Base-by-base conservation (phyloP, 2,329 filamentous ascomycete genomes). In the Fusarium sp. region DNA sequence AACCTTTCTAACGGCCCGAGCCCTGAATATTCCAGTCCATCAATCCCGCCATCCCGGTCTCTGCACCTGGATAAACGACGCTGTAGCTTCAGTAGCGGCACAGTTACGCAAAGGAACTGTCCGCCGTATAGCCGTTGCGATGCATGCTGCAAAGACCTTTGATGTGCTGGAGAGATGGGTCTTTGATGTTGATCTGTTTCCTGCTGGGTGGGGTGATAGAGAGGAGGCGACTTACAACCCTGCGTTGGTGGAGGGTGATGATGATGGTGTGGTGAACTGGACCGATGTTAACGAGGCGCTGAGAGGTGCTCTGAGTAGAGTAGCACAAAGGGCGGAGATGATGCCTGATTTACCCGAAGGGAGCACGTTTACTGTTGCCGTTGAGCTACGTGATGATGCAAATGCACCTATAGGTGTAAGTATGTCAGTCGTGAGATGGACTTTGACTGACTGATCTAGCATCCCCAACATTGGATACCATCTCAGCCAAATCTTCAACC, bases 1-100 rank as follows among this genome's bases (percentile, higher is more conserved):
- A 33, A 93, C 94, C 39, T 98, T 97, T 83, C 88, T 95, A 65
- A 90, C 92, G 45, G 89, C 92, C 42, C 90, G 92, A 72, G 94
- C 93, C 77, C 95, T 95, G 86, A 95, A 95, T 83, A 91, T 94
- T 65, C 89, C 94, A 35, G 92, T 97, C 50, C 92, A 93, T 77
- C 95, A 97, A 80, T 95, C 91, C 68, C 92, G 95, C 65, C 95
- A 97, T 81, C 94, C 95, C 0, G 89, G 90, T 75, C 92, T 97
- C 72, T 97, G 94, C 86, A 85, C 90, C 77, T 98, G 95, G 93
- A 91, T 97, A 82, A 89, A 87, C 79, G 93, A 96, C 80, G 94
- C 95, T 73, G 89, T 96, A 45, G 85, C 90, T 70, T 92, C 94
- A 39, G 89, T 95, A 28, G 86, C 89, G 67, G 86, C 85, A 7